phyloP scores from a whole-genome alignment of 495 filamentous ascomycete genomes.

The Delitschia confertaspora region DNA sequence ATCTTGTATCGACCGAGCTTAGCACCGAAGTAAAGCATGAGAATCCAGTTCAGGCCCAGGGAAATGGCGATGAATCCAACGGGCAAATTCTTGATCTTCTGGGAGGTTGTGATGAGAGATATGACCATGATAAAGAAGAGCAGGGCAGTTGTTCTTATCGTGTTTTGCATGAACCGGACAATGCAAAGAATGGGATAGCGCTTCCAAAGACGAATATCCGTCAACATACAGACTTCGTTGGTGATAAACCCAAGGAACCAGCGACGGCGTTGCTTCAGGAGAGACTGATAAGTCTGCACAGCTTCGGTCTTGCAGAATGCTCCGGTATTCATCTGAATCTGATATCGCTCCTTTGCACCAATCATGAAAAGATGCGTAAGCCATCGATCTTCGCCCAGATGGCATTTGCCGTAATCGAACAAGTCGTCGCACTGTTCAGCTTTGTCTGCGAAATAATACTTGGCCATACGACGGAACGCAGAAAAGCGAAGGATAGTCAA shows the following conservation, averaged over 20 bases:
- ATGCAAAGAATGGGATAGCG: constrained; percentile 83
- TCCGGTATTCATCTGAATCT: constrained; percentile 94
- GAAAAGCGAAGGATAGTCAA: constrained; percentile 94
- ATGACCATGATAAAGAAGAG: constrained; percentile 95
- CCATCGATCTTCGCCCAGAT: constrained; percentile 95
- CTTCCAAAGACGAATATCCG: constrained; percentile 82
- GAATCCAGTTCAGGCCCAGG: constrained; percentile 82
- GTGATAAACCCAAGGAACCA: constrained; percentile 99
- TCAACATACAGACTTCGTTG: constrained; percentile 98
- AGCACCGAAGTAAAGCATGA: constrained; percentile 94
- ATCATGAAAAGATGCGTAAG: constrained; percentile 99
- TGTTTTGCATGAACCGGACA: constrained; percentile 92
- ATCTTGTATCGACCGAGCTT: constrained; percentile 84
- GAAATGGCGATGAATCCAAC: constrained; percentile 95
- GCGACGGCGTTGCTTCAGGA: constrained; percentile 88
- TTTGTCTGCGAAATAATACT: constrained; percentile 98
- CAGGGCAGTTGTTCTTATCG: constrained; percentile 87
- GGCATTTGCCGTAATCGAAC: constrained; percentile 93
- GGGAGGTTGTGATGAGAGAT: constrained; percentile 75
- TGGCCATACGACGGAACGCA: constrained; percentile 92
- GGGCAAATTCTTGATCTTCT: constrained; percentile 67
- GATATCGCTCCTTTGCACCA: constrained; percentile 81
- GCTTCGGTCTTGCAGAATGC: constrained; percentile 99
- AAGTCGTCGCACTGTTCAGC: constrained; percentile 92
- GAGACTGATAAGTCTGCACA: constrained; percentile 74